Evolutionary conservation across 768 basidiomycete genomes (phyloP), one percentile per base, ranked within the genome.

Genomic region (Phlebiopsis flavidoalba): DNA sequence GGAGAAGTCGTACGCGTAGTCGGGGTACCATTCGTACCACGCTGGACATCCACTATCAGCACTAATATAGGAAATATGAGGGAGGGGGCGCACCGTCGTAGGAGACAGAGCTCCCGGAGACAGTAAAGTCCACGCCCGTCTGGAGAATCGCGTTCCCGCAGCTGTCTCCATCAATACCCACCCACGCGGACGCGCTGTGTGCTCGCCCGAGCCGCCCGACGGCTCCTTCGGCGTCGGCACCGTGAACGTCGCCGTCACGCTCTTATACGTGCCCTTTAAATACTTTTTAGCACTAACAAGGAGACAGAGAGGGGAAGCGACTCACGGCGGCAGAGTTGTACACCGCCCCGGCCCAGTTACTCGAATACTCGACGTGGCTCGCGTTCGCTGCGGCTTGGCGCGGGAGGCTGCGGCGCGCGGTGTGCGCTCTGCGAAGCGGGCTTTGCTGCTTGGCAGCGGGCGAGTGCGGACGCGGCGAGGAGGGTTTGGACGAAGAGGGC

Each of bases 101-200:
- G 14, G 67, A 66, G 33, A 69, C 64, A 8, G 31, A 14, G 35
- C 62, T 60, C 54, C 57, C 53, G 33, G 43, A 24, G 51, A 70
- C 52, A 33, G 62, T 72, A 63, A 73, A 68, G 60, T 72, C 72
- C 48, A 70, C 62, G 11, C 73, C 72, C 11, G 73, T 72, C 58
- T 73, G 73, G 47, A 73, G 64, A 54, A 74, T 71, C 15, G 71
- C 69, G 19, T 60, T 63, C 0, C 60, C 63, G 53, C 70, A 71
- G 21, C 69, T 67, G 62, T 69, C 67, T 35, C 73, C 73, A 63
- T 72, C 72, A 45, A 73, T 71, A 6, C 72, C 71, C 48, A 74
- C 70, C 71, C 71, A 74, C 19, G 69, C 69, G 31, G n/a, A n/a
- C 70, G 67, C 0, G 71, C 69, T 10, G 71, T 47, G 60, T 67